These are phyloP conservation scores for Fremontodendron californicum DNA, from an alignment of 345 rosid genomes.

Conservation along the genomic window DNA sequence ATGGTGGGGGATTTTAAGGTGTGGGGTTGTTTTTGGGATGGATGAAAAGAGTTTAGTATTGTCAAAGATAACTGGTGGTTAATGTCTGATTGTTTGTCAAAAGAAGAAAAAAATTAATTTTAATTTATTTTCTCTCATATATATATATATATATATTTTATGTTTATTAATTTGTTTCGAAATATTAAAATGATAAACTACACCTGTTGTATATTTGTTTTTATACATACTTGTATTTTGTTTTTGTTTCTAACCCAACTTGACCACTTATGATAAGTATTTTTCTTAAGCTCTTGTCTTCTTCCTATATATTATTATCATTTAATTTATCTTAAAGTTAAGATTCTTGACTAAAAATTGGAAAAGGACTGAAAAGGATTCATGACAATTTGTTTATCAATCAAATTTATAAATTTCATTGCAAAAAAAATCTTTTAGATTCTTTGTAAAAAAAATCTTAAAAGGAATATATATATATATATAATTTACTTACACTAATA, in stretches of 20 bases:
- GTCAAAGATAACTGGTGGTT: slow-evolving; percentile 8
- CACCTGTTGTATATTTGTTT: neutral
- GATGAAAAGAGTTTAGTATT: neutral
- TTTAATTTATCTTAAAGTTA: too few species aligned
- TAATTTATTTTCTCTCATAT: neutral
- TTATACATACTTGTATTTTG: neutral
- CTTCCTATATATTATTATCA: neutral
- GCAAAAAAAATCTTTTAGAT: too few species aligned
- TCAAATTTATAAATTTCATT: too few species aligned
- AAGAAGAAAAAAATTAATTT: neutral
- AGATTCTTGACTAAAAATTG: too few species aligned
- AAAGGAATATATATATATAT: too few species aligned
- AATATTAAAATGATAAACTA: neutral
- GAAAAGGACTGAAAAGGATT: too few species aligned
- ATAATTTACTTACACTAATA: too few species aligned
- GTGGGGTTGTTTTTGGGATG: slow-evolving; percentile 5
- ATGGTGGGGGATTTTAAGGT: neutral
- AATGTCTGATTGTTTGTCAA: slow-evolving; percentile 8
- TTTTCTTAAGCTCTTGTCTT: neutral
- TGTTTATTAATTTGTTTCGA: neutral
- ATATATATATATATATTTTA: neutral
- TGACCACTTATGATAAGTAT: neutral
- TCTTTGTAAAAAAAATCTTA: too few species aligned
- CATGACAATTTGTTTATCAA: too few species aligned
- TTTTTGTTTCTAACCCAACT: too few species aligned